phyloP scores from a whole-genome alignment of 1,284 basidiomycete species.

The Cutaneotrichosporon spelunceum region DNA sequence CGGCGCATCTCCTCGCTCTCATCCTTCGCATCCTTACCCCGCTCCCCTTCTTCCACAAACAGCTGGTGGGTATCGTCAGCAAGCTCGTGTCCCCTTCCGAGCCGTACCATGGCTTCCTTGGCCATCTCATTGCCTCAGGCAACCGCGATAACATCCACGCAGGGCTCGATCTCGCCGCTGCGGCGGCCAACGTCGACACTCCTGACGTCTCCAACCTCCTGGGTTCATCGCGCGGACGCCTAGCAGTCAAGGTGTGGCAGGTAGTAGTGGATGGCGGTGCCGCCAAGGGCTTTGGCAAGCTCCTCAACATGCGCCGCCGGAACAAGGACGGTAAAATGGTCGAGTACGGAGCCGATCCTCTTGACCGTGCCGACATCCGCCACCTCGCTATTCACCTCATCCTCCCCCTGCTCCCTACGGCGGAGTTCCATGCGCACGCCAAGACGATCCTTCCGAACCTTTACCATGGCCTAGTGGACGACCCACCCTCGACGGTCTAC shows the following conservation, averaged over 20 bases:
- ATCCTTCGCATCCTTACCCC: slow-evolving; percentile 47
- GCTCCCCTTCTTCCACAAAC: slow-evolving; percentile 50
- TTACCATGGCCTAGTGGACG: slow-evolving; percentile 42
- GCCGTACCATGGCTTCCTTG: slow-evolving; percentile 43
- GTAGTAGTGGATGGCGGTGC: slow-evolving; percentile 43
- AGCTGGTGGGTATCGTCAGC: slow-evolving; percentile 43
- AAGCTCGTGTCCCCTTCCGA: slow-evolving; percentile 42
- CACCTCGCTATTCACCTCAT: slow-evolving; percentile 47
- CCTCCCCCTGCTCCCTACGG: slow-evolving; percentile 41
- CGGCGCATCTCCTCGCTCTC: slow-evolving; percentile 41
- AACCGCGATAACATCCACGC: slow-evolving; percentile 46
- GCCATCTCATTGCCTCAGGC: slow-evolving; percentile 41
- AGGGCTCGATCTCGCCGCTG: slow-evolving; percentile 40
- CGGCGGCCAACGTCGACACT: slow-evolving; percentile 42
- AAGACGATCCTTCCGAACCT: slow-evolving; percentile 40
- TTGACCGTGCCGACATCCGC: slow-evolving; percentile 49
- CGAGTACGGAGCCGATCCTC: slow-evolving; percentile 42
- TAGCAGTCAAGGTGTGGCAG: slow-evolving; percentile 41
- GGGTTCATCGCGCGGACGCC: slow-evolving; percentile 27
- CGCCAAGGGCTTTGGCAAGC: slow-evolving; percentile 45
- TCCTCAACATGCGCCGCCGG: slow-evolving; percentile 47
- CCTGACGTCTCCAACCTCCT: slow-evolving; percentile 28
- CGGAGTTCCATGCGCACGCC: slow-evolving; percentile 41
- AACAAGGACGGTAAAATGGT: slow-evolving; percentile 42
- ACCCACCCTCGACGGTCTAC: slow-evolving; percentile 48